phyloP scores from a whole-genome alignment of 1,284 basidiomycete species.

The Rhizoctonia solani region DNA sequence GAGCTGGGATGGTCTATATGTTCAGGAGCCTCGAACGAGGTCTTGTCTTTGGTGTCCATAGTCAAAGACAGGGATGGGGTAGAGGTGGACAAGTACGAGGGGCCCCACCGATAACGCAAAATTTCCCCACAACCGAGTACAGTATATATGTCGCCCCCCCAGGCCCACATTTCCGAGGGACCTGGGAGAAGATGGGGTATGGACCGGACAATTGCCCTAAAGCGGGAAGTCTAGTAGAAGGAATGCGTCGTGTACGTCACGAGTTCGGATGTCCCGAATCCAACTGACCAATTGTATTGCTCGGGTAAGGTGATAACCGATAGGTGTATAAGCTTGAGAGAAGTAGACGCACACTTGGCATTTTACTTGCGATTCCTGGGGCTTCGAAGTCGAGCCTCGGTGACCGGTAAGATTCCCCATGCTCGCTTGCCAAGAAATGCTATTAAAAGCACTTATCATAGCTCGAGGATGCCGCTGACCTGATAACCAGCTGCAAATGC shows the following conservation, averaged over 20 bases:
- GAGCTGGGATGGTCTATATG: constrained; percentile 17
- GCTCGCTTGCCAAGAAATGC: background rate
- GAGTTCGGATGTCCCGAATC: background rate
- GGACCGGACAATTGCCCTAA: constrained; percentile 3
- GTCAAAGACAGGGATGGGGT: background rate
- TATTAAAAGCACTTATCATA: background rate
- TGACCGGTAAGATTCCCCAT: background rate
- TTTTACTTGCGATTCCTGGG: background rate
- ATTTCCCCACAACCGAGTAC: background rate
- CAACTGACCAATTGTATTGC: background rate
- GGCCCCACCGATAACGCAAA: background rate
- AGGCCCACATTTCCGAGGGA: background rate
- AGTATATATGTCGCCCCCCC: background rate
- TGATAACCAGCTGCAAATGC: background rate
- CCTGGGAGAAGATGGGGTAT: no score
- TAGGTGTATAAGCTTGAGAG: background rate
- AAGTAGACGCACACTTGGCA: background rate
- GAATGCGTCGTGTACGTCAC: background rate
- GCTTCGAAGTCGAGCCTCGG: background rate
- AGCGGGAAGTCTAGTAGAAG: no score
- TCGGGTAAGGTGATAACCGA: background rate
- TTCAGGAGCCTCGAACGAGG: background rate
- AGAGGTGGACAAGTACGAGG: background rate
- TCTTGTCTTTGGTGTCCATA: constrained; percentile 7
- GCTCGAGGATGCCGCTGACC: background rate